phyloP scores from a whole-genome alignment of 2,329 filamentous ascomycete genomes.

The Xylariomycetidae sp. region DNA sequence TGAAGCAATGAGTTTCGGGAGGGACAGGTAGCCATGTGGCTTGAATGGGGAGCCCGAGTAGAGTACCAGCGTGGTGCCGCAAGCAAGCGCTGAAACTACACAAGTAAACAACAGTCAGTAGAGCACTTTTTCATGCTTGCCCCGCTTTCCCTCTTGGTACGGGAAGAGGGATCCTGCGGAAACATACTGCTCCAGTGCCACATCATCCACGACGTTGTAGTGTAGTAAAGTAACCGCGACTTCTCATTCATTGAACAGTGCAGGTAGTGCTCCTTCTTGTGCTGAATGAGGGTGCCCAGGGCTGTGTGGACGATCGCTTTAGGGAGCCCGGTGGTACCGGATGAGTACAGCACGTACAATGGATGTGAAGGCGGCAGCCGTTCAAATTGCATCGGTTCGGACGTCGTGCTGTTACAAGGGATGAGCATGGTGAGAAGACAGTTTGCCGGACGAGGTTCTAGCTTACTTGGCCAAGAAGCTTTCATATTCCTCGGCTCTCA shows the following conservation, averaged over 20 bases:
- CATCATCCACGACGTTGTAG: constrained; percentile 98
- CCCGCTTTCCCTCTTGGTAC: too few relatives aligned
- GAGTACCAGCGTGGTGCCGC: constrained; percentile 74
- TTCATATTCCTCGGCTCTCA: constrained; percentile 39
- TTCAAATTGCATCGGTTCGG: constrained; percentile 56
- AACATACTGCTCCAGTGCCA: constrained; percentile 99
- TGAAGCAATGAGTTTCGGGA: constrained; percentile 76
- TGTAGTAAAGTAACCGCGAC: constrained; percentile 85
- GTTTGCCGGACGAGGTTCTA: background rate
- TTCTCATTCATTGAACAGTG: constrained; percentile 72
- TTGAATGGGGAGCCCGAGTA: constrained; percentile 92
- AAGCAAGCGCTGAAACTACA: too few relatives aligned
- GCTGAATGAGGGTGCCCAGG: constrained; percentile 84
- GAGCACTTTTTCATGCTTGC: too few relatives aligned
- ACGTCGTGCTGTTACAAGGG: constrained; percentile 26
- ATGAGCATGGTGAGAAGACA: constrained; percentile 1
- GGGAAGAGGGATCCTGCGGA: too few relatives aligned
- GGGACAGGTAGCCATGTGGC: constrained; percentile 70
- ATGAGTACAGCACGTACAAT: constrained; percentile 89
- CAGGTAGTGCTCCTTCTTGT: constrained; percentile 92
- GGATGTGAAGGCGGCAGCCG: constrained; percentile 81
- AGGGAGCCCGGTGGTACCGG: constrained; percentile 78
- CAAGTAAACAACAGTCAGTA: too few relatives aligned
- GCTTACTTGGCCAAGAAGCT: constrained; percentile 35
- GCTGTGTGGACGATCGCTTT: constrained; percentile 95